Evolutionary conservation across 139 green algal genomes (phyloP).

Genomic region (Picochlorum sp.): DNA sequence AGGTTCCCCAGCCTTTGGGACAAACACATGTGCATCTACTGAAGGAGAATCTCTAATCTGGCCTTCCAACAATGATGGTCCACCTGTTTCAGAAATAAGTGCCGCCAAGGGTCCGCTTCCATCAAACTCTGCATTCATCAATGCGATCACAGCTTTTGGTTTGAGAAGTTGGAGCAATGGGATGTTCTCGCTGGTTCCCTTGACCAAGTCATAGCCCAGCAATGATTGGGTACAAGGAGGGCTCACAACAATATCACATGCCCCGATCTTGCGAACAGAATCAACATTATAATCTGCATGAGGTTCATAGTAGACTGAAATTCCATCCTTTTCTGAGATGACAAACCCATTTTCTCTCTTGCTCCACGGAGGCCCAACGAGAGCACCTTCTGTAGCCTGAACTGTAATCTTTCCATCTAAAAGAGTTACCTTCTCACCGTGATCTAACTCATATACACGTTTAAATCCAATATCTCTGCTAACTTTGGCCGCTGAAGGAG

Average conservation of each 20-base stretch:
- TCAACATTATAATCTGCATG: slow-evolving; percentile 50
- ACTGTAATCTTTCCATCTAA: slow-evolving; percentile 44
- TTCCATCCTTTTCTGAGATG: slow-evolving; percentile 37
- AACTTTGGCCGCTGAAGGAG: slow-evolving; percentile 45
- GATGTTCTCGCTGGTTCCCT: slow-evolving; percentile 45
- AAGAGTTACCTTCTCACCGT: slow-evolving; percentile 40
- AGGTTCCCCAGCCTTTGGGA: too few relatives aligned
- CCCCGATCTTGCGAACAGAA: slow-evolving; percentile 18
- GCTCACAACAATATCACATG: slow-evolving; percentile 54
- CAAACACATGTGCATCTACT: neutral
- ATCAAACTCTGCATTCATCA: slow-evolving; percentile 59
- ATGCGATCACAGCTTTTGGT: slow-evolving; percentile 40
- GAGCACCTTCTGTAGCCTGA: slow-evolving; percentile 51
- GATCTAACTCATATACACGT: slow-evolving; percentile 44
- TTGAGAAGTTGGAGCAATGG: slow-evolving; percentile 37
- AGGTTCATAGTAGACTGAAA: slow-evolving; percentile 62
- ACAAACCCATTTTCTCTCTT: slow-evolving; percentile 63
- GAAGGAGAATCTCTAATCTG: neutral
- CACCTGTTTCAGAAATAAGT: slow-evolving; percentile 16
- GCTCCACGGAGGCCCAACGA: slow-evolving; percentile 74
- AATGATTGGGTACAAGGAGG: slow-evolving; percentile 40
- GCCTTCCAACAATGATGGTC: neutral
- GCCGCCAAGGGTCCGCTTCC: slow-evolving; percentile 17
- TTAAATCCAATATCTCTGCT: slow-evolving; percentile 54
- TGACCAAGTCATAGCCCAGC: slow-evolving; percentile 46